Percentiles rank a stretch among this genome's conserved stretches.
Conservation (phyloP, 805 yeast genomes). For the Nakazawaea laoshanensis region DNA sequence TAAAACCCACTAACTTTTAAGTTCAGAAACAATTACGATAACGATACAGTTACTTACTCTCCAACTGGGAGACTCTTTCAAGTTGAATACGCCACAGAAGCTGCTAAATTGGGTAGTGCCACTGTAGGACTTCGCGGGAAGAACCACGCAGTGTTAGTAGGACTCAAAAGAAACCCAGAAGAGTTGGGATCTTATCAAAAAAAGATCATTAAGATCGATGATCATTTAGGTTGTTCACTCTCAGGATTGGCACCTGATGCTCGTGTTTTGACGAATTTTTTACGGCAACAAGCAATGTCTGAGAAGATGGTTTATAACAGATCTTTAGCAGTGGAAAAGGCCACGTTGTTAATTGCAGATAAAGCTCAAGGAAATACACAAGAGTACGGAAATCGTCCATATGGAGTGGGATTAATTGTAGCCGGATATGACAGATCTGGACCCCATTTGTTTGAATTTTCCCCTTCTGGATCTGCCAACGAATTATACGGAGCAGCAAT, state of each 20-base stretch:
- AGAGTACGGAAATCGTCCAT: constrained; percentile 93
- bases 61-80: constrained; percentile 91
- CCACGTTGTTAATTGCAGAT: constrained; percentile 83
- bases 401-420: constrained; percentile 91
- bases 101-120: constrained; percentile 96
- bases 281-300: constrained; percentile 87
- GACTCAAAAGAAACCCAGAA: constrained; percentile 93
- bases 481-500: constrained; percentile 93
- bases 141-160: constrained; percentile 85
- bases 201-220: constrained; percentile 85
- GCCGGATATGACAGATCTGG: constrained; percentile 93
- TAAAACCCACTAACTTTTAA: constrained; percentile 10
- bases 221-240: constrained; percentile 88
- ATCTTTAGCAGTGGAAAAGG: constrained; percentile 74
- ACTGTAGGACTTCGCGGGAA: constrained; percentile 89
- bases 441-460: constrained; percentile 89
- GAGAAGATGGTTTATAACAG: constrained; percentile 80
- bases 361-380: constrained; percentile 97
- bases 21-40: constrained; percentile 98
- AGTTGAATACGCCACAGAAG: constrained; percentile 85
- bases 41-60: constrained; percentile 96
- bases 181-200: constrained; percentile 95
- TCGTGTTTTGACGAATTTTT: constrained; percentile 78
- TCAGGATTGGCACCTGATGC: constrained; percentile 99
- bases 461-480: constrained; percentile 88